Conservation (phyloP, 1,284 basidiomycete species). For the Trichosporon sp. region DNA sequence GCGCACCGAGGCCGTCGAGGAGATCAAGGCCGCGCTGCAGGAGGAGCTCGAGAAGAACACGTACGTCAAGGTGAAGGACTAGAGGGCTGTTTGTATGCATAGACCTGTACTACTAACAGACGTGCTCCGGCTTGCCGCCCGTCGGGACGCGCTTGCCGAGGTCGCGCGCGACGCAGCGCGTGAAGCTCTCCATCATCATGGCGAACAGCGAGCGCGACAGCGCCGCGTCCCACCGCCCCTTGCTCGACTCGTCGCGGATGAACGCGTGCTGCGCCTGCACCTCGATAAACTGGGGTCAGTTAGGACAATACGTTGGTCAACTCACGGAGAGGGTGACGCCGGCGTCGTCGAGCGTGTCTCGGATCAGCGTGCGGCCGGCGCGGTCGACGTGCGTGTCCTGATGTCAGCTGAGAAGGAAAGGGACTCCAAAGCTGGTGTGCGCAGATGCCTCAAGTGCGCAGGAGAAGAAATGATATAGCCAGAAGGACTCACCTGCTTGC, state of each 20-base stretch:
- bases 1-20: constrained; percentile 36
- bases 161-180: constrained; percentile 74
- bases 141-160: constrained; percentile 61
- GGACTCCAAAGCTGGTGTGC: too few species aligned
- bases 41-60: constrained; percentile 49
- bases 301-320: constrained; percentile 5
- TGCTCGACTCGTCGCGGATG: constrained; percentile 81
- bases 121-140: constrained; percentile 61
- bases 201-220: constrained; percentile 72
- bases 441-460: too few species aligned
- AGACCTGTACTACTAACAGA: constrained; percentile 57
- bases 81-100: not conserved
- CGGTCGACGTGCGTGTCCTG: constrained; percentile 83
- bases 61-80: constrained; percentile 28
- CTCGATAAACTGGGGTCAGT: constrained; percentile 66
- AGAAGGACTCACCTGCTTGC: constrained; percentile 66
- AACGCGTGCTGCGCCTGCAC: constrained; percentile 93
- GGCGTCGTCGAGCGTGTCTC: constrained; percentile 72
- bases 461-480: not conserved
- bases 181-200: constrained; percentile 91
- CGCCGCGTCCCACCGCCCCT: constrained; percentile 89
- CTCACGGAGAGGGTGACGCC: constrained; percentile 64
- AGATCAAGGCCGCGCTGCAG: constrained; percentile 35
- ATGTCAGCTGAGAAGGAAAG: constrained; percentile 10
- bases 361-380: constrained; percentile 73